Evolutionary conservation across 345 rosid species (phyloP), one percentile per base, ranked within the genome.

Genomic region (Jatropha curcas): DNA sequence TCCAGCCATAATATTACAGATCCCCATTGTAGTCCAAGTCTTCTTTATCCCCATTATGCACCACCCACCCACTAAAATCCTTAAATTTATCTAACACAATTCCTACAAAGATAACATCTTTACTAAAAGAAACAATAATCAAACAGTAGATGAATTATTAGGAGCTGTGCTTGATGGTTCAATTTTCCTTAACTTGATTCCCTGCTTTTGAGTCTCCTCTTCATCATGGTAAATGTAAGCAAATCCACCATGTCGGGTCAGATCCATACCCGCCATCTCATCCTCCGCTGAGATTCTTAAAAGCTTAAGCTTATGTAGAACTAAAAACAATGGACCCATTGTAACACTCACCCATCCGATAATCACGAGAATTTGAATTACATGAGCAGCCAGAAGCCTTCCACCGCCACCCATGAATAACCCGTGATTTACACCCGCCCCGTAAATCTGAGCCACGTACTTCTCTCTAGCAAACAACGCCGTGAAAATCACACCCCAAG

Each of bases 331-430:
- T 20, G 92, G 81, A 2, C 98, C 97, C 97, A 92, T 94, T 2
- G 96, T 90, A 0, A 78, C 94, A 68, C 92, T 89, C 27, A 94
- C 98, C 91, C 94, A 94, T 25, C 94, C 98, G 0, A 61, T 62
- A 9, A 94, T 84, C 50, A 89, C 96, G 60, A 92, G 2, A 31
- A 94, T 83, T 58, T 92, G 91, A 13, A 92, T 79, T n/a, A 94
- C 4, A 50, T 94, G 94, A 25, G 98, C 98, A 10, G 77, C 98
- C 76, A 94, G 67, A 5, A 94, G 86, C 84, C 53, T 89, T 35
- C 96, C 92, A 1, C 96, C 96, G 1, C 98, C 98, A 0, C 98
- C 97, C 98, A 89, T 92, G 20, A 94, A 81, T 64, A 94, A 60
- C 55, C 98, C 97, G 57, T 92, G n/a, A n/a, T n/a, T n/a, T n/a